Percentiles rank a stretch among this genome's conserved stretches.
These are phyloP conservation scores for Paracamarosporium sp. DNA, from an alignment of 2,329 filamentous ascomycete species.

Conservation along the genomic window DNA sequence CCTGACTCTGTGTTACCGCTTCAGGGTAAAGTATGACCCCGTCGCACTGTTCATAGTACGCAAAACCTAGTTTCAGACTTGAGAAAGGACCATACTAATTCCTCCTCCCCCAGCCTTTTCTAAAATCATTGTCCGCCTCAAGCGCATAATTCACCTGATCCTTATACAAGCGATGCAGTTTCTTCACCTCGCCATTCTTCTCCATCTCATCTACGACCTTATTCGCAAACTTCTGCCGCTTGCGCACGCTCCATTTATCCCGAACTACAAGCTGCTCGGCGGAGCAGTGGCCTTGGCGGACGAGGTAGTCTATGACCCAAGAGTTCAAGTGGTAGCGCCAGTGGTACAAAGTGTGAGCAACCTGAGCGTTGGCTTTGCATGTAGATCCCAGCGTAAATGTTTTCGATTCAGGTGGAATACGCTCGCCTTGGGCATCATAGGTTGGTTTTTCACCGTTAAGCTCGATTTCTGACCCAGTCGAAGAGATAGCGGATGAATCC, in stretches of 20 bases:
- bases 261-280: conserved; percentile 66
- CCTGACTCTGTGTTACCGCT: not conserved
- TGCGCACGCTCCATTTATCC: conserved; percentile 66
- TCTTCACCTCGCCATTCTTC: conserved; percentile 62
- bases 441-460: conserved; percentile 31
- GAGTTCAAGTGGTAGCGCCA: conserved; percentile 79
- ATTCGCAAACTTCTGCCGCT: conserved; percentile 66
- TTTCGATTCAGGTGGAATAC: conserved; percentile 33
- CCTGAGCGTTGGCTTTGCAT: conserved; percentile 70
- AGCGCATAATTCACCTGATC: conserved; percentile 55
- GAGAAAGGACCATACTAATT: not conserved
- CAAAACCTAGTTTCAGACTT: not conserved
- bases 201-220: conserved; percentile 71
- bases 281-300: conserved; percentile 63
- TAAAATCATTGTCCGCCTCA: conserved; percentile 37
- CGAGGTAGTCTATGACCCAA: conserved; percentile 70
- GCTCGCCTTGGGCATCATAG: conserved; percentile 35
- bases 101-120: conserved; percentile 28
- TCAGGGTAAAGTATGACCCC: not conserved
- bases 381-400: conserved; percentile 40
- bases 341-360: conserved; percentile 75
- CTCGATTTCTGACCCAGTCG: conserved; percentile 21
- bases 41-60: not conserved
- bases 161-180: conserved; percentile 71
- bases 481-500: conserved; percentile 32